These are phyloP conservation scores for Blastomyces parvus DNA, from an alignment of 2,329 filamentous ascomycete species.

Conservation along the genomic window DNA sequence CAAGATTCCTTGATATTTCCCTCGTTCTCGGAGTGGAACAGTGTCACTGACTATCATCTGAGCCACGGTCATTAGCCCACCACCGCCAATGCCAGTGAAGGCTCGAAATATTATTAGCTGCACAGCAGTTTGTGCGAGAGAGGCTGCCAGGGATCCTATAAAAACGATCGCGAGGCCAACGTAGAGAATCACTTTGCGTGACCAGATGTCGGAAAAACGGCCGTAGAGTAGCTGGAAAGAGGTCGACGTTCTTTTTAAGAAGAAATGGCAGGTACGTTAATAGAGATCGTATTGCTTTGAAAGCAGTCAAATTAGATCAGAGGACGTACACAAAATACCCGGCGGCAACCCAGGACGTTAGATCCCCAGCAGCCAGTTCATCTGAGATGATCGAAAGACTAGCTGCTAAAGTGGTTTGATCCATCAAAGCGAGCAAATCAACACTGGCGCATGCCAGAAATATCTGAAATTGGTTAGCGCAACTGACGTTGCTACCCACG, in stretches of 20 bases:
- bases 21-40: conserved; percentile 49
- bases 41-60: conserved; percentile 56
- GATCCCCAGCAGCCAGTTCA: conserved; percentile 40
- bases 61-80: conserved; percentile 49
- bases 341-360: conserved; percentile 47
- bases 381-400: conserved; percentile 48
- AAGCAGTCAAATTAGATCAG: not conserved
- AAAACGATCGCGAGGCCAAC: conserved; percentile 45
- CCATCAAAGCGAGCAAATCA: conserved; percentile 48
- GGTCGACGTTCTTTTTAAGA: conserved; percentile 61
- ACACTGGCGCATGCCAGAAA: conserved; percentile 49
- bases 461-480: conserved; percentile 32
- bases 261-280: conserved; percentile 57
- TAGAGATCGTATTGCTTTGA: conserved; percentile 44
- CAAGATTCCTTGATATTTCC: conserved; percentile 49
- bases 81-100: conserved; percentile 51
- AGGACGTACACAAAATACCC: conserved; percentile 53
- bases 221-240: conserved; percentile 57
- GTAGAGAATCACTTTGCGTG: conserved; percentile 50
- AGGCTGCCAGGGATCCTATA: conserved; percentile 50
- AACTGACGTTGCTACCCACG: not conserved
- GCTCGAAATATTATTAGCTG: conserved; percentile 54
- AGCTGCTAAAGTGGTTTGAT: conserved; percentile 49
- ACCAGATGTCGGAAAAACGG: conserved; percentile 51
- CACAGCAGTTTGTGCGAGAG: conserved; percentile 45